Evolutionary conservation across 371 early-diverging fungal genomes (phyloP), one percentile per base, ranked within the genome.

Genomic region (Zopfochytrium polystomum): DNA sequence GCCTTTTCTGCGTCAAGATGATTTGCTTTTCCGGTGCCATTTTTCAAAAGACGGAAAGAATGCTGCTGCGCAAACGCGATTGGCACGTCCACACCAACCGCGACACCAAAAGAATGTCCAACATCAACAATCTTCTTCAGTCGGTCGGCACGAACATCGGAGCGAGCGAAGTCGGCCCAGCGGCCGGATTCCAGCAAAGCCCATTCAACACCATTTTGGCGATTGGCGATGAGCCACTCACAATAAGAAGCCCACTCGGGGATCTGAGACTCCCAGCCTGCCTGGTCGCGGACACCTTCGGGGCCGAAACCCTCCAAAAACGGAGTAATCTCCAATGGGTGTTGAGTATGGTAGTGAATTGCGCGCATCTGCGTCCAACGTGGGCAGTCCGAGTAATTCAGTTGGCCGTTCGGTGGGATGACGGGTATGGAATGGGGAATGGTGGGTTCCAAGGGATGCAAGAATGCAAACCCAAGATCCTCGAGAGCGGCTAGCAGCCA

Each of bases 21-120:
- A 18, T 44, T 46, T 34, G 33, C 52, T 20, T 44, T 30, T 15
- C 46, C 52, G 11, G 1, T 33, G 3, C 46, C 32, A 20, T 46
- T 50, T 35, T 53, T 52, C 46, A 64, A 35, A 26, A 64, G 48
- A 13, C 64, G 49, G 47, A 64, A 64, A 15, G 58, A 57, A 46
- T 64, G 64, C 58, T 64, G 64, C 58, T 64, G 64, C 11, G 64
- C 64, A 49, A 64, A 64, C 18, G 58, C 58, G 29, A 64, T 64
- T 3, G 64, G 64, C 22, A 58, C 63, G 26, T 63, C 63, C 33
- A 63, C 50, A 15, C 63, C 63, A 35, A 63, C 45, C 49, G 42
- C 42, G 22, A 64, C 29, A 9, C 64, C 58, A 31, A 45, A 64
- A 7, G 18, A 25, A 31, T 64, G 64, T 22, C 34, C 64, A 0